Percentiles rank a stretch among this genome's conserved stretches.
phyloP scores from a whole-genome alignment of 257 asterid genomes.

The Cinchona pubescens region DNA sequence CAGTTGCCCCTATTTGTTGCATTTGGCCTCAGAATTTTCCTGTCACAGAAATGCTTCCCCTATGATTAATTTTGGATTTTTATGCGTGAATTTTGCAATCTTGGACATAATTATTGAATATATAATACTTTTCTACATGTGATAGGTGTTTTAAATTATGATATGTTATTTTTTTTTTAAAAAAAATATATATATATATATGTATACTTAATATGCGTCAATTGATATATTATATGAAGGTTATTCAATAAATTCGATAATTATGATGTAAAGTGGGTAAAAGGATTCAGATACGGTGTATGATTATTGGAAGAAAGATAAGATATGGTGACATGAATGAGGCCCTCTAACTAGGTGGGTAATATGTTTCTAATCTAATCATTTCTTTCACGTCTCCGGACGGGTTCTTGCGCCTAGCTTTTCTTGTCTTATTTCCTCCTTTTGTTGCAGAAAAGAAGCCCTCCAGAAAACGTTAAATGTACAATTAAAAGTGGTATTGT shows the following conservation, averaged over 20 bases:
- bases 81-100: conserved; percentile 11
- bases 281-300: conserved; percentile 34
- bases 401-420: conserved; percentile 12
- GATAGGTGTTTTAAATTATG: too few relatives aligned
- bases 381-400: conserved; percentile 52
- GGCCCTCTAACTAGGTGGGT: conserved; percentile 56
- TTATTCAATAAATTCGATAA: too few relatives aligned
- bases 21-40: conserved; percentile 1
- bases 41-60: conserved; percentile 15
- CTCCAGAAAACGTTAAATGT: background rate
- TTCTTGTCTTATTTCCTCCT: conserved; percentile 26
- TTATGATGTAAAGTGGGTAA: conserved; percentile 33
- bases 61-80: conserved; percentile 14
- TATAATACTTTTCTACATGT: too few relatives aligned
- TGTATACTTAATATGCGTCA: too few relatives aligned
- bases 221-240: too few relatives aligned
- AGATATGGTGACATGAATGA: conserved; percentile 56
- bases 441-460: conserved; percentile 2
- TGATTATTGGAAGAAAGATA: conserved; percentile 45
- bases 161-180: too few relatives aligned
- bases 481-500: background rate
- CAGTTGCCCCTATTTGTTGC: conserved; percentile 30
- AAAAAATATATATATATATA: too few relatives aligned
- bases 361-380: conserved; percentile 53
- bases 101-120: too few relatives aligned